Percentiles rank a stretch among this genome's conserved stretches.
phyloP scores from a whole-genome alignment of 2,329 filamentous ascomycete genomes.

The Ilyonectria mors-panacis region DNA sequence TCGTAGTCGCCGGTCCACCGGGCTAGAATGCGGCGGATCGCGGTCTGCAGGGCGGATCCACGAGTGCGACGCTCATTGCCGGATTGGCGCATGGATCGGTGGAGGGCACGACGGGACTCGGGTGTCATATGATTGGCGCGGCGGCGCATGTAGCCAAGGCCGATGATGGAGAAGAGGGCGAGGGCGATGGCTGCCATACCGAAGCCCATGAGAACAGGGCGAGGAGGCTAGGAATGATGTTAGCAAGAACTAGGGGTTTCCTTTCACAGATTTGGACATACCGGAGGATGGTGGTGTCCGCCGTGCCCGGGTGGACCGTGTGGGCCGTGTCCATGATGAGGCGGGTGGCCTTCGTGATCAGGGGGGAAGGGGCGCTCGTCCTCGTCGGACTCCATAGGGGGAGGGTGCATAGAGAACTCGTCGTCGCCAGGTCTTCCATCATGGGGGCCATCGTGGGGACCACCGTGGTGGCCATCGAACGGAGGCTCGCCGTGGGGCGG shows the following conservation, averaged over 20 bases:
- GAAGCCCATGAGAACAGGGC: slow-evolving; percentile 42
- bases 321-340: slow-evolving; percentile 22
- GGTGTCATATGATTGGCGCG: slow-evolving; percentile 36
- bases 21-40: slow-evolving; percentile 51
- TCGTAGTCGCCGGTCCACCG: slow-evolving; percentile 44
- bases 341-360: slow-evolving; percentile 44
- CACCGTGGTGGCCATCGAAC: slow-evolving; percentile 22
- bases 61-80: slow-evolving; percentile 45
- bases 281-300: slow-evolving; percentile 32
- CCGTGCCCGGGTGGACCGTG: slow-evolving; percentile 26
- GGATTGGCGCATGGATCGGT: no score
- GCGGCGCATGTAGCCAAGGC: slow-evolving; percentile 44
- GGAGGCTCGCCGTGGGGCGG: slow-evolving; percentile 37
- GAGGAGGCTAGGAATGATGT: slow-evolving; percentile 29
- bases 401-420: slow-evolving; percentile 23
- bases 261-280: slow-evolving; percentile 28
- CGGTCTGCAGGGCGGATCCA: slow-evolving; percentile 42
- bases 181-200: slow-evolving; percentile 45
- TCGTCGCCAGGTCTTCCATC: slow-evolving; percentile 29
- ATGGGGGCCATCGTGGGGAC: slow-evolving; percentile 41
- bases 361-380: slow-evolving; percentile 34
- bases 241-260: slow-evolving; percentile 5
- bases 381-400: slow-evolving; percentile 43
- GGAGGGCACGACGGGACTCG: slow-evolving; percentile 42
- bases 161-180: slow-evolving; percentile 45